Conservation (phyloP, 2,329 filamentous ascomycete genomes). For the Fusarium sp. region DNA sequence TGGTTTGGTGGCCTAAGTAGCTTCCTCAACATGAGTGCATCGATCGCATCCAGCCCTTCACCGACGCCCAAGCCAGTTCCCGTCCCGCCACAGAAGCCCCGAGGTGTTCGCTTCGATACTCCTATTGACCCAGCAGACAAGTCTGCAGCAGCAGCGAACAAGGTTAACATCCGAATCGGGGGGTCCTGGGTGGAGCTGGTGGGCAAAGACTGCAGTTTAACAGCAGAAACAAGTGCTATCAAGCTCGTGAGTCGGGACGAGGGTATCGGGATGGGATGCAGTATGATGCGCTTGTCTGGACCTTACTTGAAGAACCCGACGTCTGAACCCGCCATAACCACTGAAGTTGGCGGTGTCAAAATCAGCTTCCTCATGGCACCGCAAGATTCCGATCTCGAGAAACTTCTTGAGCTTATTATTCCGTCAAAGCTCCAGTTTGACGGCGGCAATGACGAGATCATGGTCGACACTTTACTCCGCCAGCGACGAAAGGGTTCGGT, state of each 20-base stretch:
- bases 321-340: slow-evolving; percentile 70
- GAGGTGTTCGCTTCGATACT: slow-evolving; percentile 70
- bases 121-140: slow-evolving; percentile 63
- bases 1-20: slow-evolving; percentile 94
- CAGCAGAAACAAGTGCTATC: slow-evolving; percentile 82
- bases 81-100: slow-evolving; percentile 59
- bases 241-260: slow-evolving; percentile 83
- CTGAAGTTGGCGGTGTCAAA: slow-evolving; percentile 74
- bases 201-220: slow-evolving; percentile 80
- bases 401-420: slow-evolving; percentile 85
- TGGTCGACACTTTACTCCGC: slow-evolving; percentile 89
- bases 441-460: slow-evolving; percentile 89
- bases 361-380: slow-evolving; percentile 80
- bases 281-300: slow-evolving; percentile 79
- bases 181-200: slow-evolving; percentile 82
- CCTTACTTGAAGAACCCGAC: slow-evolving; percentile 69
- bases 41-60: slow-evolving; percentile 80
- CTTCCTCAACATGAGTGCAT: slow-evolving; percentile 88
- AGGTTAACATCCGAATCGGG: slow-evolving; percentile 81
- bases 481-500: slow-evolving; percentile 90
- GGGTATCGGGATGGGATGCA: slow-evolving; percentile 78
- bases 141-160: slow-evolving; percentile 65
- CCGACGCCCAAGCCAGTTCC: slow-evolving; percentile 54
- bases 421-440: slow-evolving; percentile 91
- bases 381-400: slow-evolving; percentile 83